A percentile compares a stretch with the other conserved stretches of the same genome.
These are phyloP conservation scores for Solanum paucissectum DNA, from an alignment of 257 asterid genomes.

Conservation along the genomic window DNA sequence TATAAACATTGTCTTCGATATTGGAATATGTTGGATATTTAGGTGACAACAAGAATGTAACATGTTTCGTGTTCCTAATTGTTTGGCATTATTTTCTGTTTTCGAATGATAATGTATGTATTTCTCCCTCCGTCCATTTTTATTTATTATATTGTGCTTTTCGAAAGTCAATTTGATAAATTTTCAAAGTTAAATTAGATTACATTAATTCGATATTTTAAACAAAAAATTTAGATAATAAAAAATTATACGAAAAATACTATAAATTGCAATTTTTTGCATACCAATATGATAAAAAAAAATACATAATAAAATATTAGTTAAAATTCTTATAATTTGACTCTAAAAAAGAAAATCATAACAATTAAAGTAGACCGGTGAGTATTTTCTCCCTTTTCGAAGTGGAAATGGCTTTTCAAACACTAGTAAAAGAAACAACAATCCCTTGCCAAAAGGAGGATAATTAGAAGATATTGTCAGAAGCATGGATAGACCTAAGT, in stretches of 20 bases:
- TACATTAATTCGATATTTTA: too few relatives aligned
- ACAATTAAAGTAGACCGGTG: too few relatives aligned
- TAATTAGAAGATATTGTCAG: neutral
- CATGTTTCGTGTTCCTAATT: conserved; percentile 3
- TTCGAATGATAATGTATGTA: neutral
- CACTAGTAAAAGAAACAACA: neutral
- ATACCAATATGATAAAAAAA: too few relatives aligned
- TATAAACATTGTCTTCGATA: neutral
- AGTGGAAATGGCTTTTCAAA: neutral
- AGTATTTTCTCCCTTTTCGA: neutral
- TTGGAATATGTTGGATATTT: neutral
- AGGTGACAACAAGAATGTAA: neutral
- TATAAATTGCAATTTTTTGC: too few relatives aligned
- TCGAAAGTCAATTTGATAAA: too few relatives aligned
- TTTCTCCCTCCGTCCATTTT: neutral
- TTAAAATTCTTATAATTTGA: too few relatives aligned
- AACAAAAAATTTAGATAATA: too few relatives aligned
- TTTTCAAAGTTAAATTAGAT: too few relatives aligned
- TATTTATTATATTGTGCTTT: too few relatives aligned
- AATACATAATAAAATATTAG: too few relatives aligned
- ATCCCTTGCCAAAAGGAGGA: neutral
- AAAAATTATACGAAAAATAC: too few relatives aligned
- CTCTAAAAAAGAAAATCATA: too few relatives aligned
- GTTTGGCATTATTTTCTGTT: neutral
- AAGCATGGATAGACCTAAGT: neutral